Conservation (phyloP, 1,284 basidiomycete species). For the Ceratobasidium sp. region DNA sequence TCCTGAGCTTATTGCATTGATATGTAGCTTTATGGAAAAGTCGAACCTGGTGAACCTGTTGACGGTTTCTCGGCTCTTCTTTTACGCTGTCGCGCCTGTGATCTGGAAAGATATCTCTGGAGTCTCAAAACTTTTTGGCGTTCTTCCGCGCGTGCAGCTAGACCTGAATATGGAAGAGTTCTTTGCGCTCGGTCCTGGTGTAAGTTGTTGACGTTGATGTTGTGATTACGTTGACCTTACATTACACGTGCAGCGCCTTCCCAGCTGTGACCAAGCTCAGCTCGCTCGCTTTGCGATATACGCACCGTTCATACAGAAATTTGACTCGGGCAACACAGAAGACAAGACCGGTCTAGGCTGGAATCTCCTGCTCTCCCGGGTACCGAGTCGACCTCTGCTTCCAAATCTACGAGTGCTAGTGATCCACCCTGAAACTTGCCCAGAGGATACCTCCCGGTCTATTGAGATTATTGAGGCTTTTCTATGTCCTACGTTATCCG, state of each 20-base stretch:
- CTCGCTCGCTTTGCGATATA: constrained; percentile 11
- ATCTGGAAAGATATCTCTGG: neutral
- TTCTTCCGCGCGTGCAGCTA: neutral
- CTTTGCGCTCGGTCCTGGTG: neutral
- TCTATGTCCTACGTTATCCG: neutral
- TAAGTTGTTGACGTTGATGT: neutral
- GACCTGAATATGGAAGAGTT: neutral
- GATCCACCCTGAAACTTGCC: neutral
- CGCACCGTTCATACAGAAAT: neutral
- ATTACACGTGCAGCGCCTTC: neutral
- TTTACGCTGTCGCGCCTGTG: neutral
- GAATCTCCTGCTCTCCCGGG: neutral
- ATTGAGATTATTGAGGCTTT: neutral
- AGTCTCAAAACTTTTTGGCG: neutral
- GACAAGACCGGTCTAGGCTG: neutral
- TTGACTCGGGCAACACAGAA: neutral
- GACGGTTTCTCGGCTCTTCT: neutral
- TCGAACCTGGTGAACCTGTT: neutral
- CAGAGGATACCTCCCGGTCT: too few species aligned
- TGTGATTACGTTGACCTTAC: neutral
- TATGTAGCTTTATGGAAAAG: neutral
- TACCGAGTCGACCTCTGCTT: neutral
- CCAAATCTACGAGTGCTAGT: neutral
- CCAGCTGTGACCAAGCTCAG: neutral
- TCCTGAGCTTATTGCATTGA: neutral